Evolutionary conservation across 108 stramenopile species (phyloP), one percentile per base, ranked within the genome.

Genomic region (Phaeodactylum tricornutum): DNA sequence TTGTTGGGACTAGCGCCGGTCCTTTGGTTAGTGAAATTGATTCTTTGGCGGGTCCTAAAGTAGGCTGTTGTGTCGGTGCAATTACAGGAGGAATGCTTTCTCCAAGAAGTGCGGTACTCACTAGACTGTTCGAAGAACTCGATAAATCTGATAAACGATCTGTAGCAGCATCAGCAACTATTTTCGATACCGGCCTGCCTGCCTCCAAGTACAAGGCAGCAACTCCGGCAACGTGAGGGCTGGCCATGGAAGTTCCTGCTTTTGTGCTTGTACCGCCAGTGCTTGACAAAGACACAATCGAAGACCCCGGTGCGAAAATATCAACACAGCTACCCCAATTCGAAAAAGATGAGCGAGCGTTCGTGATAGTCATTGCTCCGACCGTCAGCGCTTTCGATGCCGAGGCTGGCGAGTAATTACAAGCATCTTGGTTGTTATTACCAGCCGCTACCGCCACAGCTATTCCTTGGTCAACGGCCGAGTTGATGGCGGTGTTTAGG

Each of bases 171-270:
- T n/a, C n/a, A n/a, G n/a, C n/a, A n/a, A n/a, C n/a, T n/a, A n/a
- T n/a, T n/a, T n/a, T n/a, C n/a, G n/a, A n/a, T n/a, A n/a, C n/a
- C n/a, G n/a, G n/a, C n/a, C n/a, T n/a, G n/a, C n/a, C n/a, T n/a
- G 38, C 38, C 7, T 45, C 44, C 20, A 45, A 25, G 26, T 45
- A 45, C 48, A 77, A 57, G 0, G 87, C 87, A 11, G 74, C 74
- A 19, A 74, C 75, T 24, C 78, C 87, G 0, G 81, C 63, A 7
- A 88, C 81, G 33, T 84, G 82, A 17, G 82, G 77, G 6, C 57
- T 46, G 7, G 82, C 77, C 74, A 78, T 81, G 22, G 59, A 66
- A 20, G 75, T 77, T 12, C 75, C 74, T 8, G 52, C 43, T 33
- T 46, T 22, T 1, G 58, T 37, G n/a, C n/a, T n/a, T n/a, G n/a